Evolutionary conservation across 129 eudicot genomes (phyloP), one percentile per base, ranked within the genome.

Genomic region (Artemisia annua): DNA sequence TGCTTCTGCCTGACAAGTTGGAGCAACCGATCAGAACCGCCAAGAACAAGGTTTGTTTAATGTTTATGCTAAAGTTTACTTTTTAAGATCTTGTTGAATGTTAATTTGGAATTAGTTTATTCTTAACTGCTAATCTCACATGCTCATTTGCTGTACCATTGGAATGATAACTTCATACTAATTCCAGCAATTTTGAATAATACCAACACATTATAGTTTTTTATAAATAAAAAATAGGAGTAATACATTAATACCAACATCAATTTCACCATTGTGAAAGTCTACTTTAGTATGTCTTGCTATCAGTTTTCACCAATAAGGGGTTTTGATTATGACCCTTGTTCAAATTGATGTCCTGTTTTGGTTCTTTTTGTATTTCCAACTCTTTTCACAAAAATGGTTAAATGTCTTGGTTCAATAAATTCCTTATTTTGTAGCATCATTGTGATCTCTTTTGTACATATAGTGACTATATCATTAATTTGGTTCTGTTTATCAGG

Each of bases 1-100:
- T 93, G 6, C 89, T 93, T 67, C 63, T 93, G 82, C 98, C 96
- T 12, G 98, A 4, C 81, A 86, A 61, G 63, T 80, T 20, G 96
- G 87, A 17, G 67, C 87, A 48, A n/a, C 84, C 89, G 19, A 51
- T n/a, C 80, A 30, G 92, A 85, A 62, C 30, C 90, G 35, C 87
- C 48, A 93, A 87, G 70, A 89, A 44, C 71, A 83, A 66, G 96
- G 96, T 89, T 5, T 48, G 65, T 8, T 26, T 14, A n/a, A 3
- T 57, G 12, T 62, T 11, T 16, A 15, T n/a, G 13, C 12, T 13
- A 4, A 26, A 7, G 1, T 1, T 14, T 16, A 12, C 8, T 16
- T 46, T n/a, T 24, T 16, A 2, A 44, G 7, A 48, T 10, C 70
- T 43, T 28, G 0, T 12, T 24, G 16, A 9, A 51, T 19, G 1